Evolutionary conservation across 1,284 basidiomycete genomes (phyloP).

Genomic region (Meripilus lineatus): DNA sequence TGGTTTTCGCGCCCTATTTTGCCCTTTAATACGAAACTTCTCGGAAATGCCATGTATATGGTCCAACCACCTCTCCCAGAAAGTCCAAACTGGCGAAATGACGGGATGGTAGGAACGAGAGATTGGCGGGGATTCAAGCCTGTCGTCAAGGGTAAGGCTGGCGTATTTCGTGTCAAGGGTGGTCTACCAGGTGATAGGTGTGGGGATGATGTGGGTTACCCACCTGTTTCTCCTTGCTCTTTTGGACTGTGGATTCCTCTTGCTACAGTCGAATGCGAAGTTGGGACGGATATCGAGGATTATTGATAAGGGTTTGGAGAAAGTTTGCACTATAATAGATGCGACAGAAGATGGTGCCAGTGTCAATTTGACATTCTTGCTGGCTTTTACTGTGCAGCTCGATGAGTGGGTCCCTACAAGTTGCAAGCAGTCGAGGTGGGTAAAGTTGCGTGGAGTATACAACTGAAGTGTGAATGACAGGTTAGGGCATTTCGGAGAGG

Average conservation of each 20-base stretch:
- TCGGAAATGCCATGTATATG: neutral
- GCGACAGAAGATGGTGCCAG: no score
- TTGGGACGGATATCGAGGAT: no score
- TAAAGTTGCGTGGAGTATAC: no score
- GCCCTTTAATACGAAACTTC: slow-evolving; percentile 3
- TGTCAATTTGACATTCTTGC: no score
- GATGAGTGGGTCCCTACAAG: no score
- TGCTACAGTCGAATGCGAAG: no score
- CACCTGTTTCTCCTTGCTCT: slow-evolving; percentile 7
- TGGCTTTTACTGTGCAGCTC: no score
- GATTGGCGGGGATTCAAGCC: slow-evolving; percentile 2
- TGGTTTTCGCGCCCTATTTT: neutral
- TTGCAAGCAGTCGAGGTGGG: no score
- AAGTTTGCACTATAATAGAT: no score
- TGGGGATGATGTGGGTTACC: slow-evolving; percentile 10
- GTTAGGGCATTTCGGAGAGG: no score
- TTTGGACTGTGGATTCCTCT: slow-evolving; percentile 11
- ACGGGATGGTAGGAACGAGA: slow-evolving; percentile 9
- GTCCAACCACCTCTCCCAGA: slow-evolving; percentile 10
- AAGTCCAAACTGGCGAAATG: slow-evolving; percentile 10
- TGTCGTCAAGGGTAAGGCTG: slow-evolving; percentile 11
- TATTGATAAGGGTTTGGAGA: no score
- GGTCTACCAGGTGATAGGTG: slow-evolving; percentile 8
- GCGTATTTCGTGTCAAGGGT: slow-evolving; percentile 7
- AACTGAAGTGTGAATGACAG: no score